These are phyloP conservation scores for Chytridium lagenaria DNA, from an alignment of 371 early-diverging fungal genomes.

Conservation along the genomic window DNA sequence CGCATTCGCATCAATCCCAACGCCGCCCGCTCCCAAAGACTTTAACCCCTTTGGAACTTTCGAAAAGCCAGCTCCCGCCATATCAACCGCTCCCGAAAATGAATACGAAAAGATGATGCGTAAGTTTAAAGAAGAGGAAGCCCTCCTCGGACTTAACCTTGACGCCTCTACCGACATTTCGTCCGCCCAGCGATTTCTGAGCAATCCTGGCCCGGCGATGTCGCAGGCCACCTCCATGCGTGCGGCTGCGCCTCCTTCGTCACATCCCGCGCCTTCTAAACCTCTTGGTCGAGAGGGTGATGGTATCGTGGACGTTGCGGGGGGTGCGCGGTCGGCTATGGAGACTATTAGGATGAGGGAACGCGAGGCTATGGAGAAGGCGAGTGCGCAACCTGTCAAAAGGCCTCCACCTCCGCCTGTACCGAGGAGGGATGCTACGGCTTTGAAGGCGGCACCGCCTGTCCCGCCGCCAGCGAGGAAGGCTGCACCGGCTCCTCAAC, in stretches of 20 bases:
- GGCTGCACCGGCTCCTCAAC: constrained; percentile 7
- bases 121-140: too few relatives aligned
- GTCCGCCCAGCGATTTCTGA: constrained; percentile 3
- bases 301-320: constrained; percentile 1
- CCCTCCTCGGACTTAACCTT: too few relatives aligned
- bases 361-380: constrained; percentile 22
- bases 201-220: not conserved
- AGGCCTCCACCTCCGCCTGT: constrained; percentile 26
- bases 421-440: not conserved
- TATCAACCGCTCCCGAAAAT: too few relatives aligned
- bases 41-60: constrained; percentile 22
- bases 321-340: constrained; percentile 26
- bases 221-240: not conserved
- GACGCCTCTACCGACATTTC: not conserved
- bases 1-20: constrained; percentile 31
- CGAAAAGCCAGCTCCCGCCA: not conserved
- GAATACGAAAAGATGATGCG: too few relatives aligned
- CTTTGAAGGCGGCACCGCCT: not conserved
- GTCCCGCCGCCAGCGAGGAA: not conserved
- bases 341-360: constrained; percentile 32
- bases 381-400: not conserved
- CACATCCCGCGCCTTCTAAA: not conserved
- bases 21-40: constrained; percentile 32
- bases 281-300: not conserved
- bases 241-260: not conserved